Evolutionary conservation across 768 basidiomycete species (phyloP).

Genomic region (Boletus reticuloceps): DNA sequence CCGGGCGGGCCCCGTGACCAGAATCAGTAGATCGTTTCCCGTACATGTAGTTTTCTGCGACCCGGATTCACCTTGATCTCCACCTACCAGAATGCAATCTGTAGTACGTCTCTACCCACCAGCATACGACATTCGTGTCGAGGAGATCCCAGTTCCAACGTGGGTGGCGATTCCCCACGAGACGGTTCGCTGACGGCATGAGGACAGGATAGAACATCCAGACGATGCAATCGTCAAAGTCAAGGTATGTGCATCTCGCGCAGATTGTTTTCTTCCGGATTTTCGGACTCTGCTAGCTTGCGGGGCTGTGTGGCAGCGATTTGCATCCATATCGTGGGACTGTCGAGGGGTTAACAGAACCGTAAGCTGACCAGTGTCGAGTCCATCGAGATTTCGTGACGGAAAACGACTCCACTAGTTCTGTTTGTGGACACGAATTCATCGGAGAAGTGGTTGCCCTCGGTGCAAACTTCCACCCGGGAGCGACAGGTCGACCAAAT

Average conservation of each 20-base stretch:
- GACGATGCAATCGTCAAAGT: conserved; percentile 81
- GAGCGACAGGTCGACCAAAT: conserved; percentile 47
- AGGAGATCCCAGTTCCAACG: conserved; percentile 54
- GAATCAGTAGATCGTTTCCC: no score
- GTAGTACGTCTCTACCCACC: conserved; percentile 63
- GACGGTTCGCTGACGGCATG: neutral
- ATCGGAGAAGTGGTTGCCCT: conserved; percentile 69
- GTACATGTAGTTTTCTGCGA: no score
- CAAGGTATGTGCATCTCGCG: conserved; percentile 39
- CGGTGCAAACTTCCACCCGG: conserved; percentile 53
- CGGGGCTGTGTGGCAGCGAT: conserved; percentile 73
- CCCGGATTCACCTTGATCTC: no score
- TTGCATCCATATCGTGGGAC: conserved; percentile 73
- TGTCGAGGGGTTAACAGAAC: conserved; percentile 42
- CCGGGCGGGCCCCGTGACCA: no score
- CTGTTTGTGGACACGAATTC: conserved; percentile 75
- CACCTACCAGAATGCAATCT: conserved; percentile 15
- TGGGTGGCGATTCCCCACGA: conserved; percentile 28
- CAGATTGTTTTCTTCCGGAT: neutral
- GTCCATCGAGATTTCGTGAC: neutral
- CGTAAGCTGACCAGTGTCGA: conserved; percentile 39
- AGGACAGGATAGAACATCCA: conserved; percentile 61
- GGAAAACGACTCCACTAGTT: conserved; percentile 35
- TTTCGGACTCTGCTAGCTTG: conserved; percentile 40
- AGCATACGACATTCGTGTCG: conserved; percentile 69